Conservation (phyloP, 768 basidiomycete species). For the Pisolithus microcarpus region DNA sequence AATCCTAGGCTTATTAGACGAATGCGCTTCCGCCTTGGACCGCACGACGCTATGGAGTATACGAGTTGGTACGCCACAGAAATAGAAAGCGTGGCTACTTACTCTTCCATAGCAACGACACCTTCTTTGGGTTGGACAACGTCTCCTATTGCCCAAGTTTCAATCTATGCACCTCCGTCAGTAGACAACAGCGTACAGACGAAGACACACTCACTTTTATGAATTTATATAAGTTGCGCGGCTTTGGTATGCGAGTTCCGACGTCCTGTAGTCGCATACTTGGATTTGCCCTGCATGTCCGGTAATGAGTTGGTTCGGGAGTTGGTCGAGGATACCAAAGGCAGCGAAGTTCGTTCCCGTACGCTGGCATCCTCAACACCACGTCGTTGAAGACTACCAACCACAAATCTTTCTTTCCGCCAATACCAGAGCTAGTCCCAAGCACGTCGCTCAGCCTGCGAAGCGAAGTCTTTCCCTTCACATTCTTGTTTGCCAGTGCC, state of each 20-base stretch:
- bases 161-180: constrained; percentile 46
- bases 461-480: constrained; percentile 81
- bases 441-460: constrained; percentile 88
- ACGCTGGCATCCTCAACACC: constrained; percentile 81
- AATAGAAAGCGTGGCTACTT: constrained; percentile 22
- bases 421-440: constrained; percentile 43
- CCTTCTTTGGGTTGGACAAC: constrained; percentile 71
- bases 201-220: constrained; percentile 53
- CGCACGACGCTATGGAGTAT: constrained; percentile 51
- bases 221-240: constrained; percentile 91
- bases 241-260: constrained; percentile 69
- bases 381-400: constrained; percentile 95
- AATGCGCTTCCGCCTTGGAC: constrained; percentile 55
- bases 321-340: constrained; percentile 60
- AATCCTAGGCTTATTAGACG: constrained; percentile 54
- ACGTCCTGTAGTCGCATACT: constrained; percentile 77
- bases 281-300: constrained; percentile 77
- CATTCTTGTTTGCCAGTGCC: constrained; percentile 41
- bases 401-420: constrained; percentile 86
- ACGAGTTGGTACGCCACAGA: constrained; percentile 5
- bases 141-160: constrained; percentile 81
- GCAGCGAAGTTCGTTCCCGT: constrained; percentile 84
- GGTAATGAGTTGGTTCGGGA: constrained; percentile 71
- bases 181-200: background rate
- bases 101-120: constrained; percentile 90